These are phyloP conservation scores for Phytophthora hybrid DNA, from an alignment of 352 stramenopile species.

Conservation along the genomic window DNA sequence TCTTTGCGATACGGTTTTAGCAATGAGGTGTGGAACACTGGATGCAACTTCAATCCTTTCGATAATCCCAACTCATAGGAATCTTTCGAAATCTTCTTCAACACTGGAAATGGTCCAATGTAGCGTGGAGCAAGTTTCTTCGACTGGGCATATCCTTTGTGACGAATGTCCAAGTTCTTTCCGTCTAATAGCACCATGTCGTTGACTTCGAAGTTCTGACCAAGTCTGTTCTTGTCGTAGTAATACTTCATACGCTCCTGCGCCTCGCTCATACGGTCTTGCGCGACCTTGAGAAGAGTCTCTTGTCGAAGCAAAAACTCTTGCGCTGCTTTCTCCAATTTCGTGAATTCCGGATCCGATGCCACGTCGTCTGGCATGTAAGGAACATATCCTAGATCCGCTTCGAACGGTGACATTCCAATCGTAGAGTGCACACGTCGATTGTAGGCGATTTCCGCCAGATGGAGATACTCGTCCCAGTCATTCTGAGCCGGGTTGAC, in stretches of 20 bases:
- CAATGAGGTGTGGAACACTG: not conserved
- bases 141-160: slow-evolving; percentile 3
- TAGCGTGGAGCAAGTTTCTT: slow-evolving; percentile 14
- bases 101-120: slow-evolving; percentile 10
- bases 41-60: not conserved
- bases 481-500: no score
- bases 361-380: slow-evolving; percentile 12
- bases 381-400: slow-evolving; percentile 2
- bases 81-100: slow-evolving; percentile 7
- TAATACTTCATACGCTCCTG: no score
- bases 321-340: slow-evolving; percentile 13
- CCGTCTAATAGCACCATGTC: slow-evolving; percentile 4
- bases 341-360: slow-evolving; percentile 17
- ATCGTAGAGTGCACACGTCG: slow-evolving; percentile 13
- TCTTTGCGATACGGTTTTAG: slow-evolving; percentile 13
- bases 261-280: slow-evolving; percentile 12
- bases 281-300: not conserved
- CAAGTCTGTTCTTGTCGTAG: no score
- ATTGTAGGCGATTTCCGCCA: slow-evolving; percentile 21
- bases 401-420: slow-evolving; percentile 20
- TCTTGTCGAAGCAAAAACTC: slow-evolving; percentile 12
- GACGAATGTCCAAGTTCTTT: slow-evolving; percentile 14
- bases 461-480: no score
- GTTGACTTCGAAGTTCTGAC: no score
- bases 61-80: slow-evolving; percentile 19